Base-by-base conservation (phyloP, 2,329 filamentous ascomycete genomes). In the Fusarium falciforme region DNA sequence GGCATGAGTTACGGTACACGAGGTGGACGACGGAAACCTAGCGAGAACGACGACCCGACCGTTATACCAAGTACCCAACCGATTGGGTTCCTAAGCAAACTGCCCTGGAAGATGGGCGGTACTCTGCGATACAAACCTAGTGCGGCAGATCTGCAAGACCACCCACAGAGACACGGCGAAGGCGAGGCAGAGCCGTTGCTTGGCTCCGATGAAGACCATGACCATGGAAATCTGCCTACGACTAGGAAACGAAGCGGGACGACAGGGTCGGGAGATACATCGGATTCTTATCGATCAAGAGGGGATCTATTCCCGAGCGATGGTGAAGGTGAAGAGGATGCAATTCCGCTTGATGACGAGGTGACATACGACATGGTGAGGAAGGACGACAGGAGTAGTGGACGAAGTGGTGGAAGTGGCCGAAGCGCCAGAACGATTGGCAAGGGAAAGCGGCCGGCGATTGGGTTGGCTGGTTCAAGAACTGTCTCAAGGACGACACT, bases 261-360 rank as follows among this genome's bases (percentile, higher is more conserved):
- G 1, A 89, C 91, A 16, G 92, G 90, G 6, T 97, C 94, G 14
- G 92, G 93, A 44, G 92, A 92, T 73, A 98, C 95, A 1, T 93
- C 91, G 31, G 95, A 96, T 80, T 98, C 95, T 7, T 91, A 93
- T 73, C 93, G 95, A 77, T 98, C 95, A 12, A 88, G 96, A 55
- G 95, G 95, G 2, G 96, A 98, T 83, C 85, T 98, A 14, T 96
- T 98, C 75, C 94, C 94, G 0, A 98, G 95, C 77, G 95, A 97
- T 71, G 90, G 89, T 55, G 90, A 92, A 78, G 94, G 95, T 62
- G 94, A 97, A 72, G 95, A 97, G 81, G 96, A 98, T 82, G 96
- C 96, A 1, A 90, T 98, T n/a, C 94, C 95, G 14, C 84, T 98
- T 20, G 94, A 96, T 77, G 96, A 98, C 79, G 95, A 98, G 79